Percentiles rank a stretch among this genome's conserved stretches.
Evolutionary conservation across 2,329 filamentous ascomycete genomes (phyloP).

Genomic region (Eurotiales sp.): DNA sequence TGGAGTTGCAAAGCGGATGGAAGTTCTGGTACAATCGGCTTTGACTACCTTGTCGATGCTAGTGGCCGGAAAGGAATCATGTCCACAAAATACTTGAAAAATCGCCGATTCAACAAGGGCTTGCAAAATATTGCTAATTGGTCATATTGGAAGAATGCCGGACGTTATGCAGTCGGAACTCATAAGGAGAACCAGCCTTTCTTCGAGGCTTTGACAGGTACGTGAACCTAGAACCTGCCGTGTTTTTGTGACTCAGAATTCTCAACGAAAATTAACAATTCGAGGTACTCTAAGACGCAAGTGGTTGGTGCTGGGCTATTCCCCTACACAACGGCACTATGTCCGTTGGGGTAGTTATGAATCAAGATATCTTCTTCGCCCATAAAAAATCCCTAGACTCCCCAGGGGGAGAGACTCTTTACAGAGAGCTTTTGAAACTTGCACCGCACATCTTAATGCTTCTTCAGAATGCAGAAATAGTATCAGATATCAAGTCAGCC

Average conservation of each 20-base stretch:
- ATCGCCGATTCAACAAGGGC: slow-evolving; percentile 44
- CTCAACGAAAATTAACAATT: too few species aligned
- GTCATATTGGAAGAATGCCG: slow-evolving; percentile 43
- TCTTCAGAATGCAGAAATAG: slow-evolving; percentile 31
- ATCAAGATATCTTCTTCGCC: slow-evolving; percentile 11
- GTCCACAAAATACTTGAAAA: slow-evolving; percentile 50
- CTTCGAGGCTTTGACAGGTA: slow-evolving; percentile 17
- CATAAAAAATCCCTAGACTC: slow-evolving; percentile 11
- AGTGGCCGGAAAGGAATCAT: slow-evolving; percentile 44
- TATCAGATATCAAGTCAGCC: slow-evolving; percentile 37
- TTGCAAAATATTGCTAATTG: slow-evolving; percentile 50
- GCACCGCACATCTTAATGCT: slow-evolving; percentile 20
- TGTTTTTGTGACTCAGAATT: too few species aligned
- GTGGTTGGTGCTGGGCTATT: slow-evolving; percentile 51
- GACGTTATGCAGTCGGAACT: slow-evolving; percentile 13
- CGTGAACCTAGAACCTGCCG: too few species aligned
- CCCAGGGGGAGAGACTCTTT: slow-evolving; percentile 14
- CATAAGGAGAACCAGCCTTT: slow-evolving; percentile 10
- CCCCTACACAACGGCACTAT: slow-evolving; percentile 47
- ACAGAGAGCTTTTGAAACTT: slow-evolving; percentile 16
- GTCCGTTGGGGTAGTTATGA: neutral
- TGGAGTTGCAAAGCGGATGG: neutral
- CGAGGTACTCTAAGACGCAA: slow-evolving; percentile 40
- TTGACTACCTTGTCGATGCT: slow-evolving; percentile 49
- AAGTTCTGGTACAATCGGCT: slow-evolving; percentile 18